phyloP scores from a whole-genome alignment of 2,329 filamentous ascomycete species.

The Achaetomium macrosporum region DNA sequence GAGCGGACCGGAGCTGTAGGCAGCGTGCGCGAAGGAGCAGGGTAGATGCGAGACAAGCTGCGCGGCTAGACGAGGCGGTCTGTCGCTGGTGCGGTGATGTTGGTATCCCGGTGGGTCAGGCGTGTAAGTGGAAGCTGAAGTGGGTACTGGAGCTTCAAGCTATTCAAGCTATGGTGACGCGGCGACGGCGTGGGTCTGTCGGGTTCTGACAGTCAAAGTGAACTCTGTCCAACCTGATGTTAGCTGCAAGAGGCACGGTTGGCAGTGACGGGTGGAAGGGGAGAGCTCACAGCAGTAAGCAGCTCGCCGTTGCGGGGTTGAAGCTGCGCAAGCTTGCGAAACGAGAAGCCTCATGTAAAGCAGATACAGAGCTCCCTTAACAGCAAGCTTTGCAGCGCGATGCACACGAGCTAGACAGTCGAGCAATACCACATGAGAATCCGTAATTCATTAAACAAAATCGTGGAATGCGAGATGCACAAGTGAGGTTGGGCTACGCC shows the following conservation, averaged over 20 bases:
- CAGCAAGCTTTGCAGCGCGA: neutral
- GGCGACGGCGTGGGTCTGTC: neutral
- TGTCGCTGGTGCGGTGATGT: no score
- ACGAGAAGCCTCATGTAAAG: neutral
- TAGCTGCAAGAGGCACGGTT: slow-evolving; percentile 2
- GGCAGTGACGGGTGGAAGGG: neutral
- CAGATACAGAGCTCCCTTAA: neutral
- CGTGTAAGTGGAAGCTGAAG: neutral
- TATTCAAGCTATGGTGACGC: neutral
- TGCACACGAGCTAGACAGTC: neutral
- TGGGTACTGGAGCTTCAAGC: neutral
- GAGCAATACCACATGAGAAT: neutral
- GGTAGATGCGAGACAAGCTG: no score
- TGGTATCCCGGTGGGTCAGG: neutral
- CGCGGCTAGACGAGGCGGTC: no score
- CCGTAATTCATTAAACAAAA: neutral
- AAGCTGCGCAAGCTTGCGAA: neutral
- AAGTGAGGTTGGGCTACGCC: slow-evolving; percentile 6
- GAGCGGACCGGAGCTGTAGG: no score
- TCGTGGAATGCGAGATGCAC: slow-evolving; percentile 1
- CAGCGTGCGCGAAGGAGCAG: no score
- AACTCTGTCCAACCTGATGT: slow-evolving; percentile 1
- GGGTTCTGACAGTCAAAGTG: neutral
- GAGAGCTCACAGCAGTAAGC: slow-evolving; percentile 3
- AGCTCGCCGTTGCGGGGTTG: slow-evolving; percentile 6